Conservation (phyloP, 2,329 filamentous ascomycete genomes). For the Penicillium frequentans region DNA sequence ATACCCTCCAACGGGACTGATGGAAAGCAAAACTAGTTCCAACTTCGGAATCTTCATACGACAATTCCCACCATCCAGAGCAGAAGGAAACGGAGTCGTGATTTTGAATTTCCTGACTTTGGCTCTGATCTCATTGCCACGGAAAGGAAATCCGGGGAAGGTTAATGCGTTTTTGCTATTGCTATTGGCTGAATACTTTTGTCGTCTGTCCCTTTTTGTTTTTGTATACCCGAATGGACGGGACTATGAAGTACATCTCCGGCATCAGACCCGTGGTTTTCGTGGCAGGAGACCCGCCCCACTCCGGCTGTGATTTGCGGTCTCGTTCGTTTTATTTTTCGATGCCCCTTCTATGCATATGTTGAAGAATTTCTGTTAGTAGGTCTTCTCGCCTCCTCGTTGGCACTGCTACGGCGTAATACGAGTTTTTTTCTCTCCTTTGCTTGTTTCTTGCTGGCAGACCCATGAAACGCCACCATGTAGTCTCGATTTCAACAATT, state of each 20-base stretch:
- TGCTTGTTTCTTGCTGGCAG: neutral
- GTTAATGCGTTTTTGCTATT: neutral
- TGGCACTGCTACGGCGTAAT: conserved; percentile 18
- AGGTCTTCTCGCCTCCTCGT: conserved; percentile 9
- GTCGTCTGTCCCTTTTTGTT: conserved; percentile 2
- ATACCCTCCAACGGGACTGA: neutral
- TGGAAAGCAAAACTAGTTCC: neutral
- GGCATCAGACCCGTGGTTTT: neutral
- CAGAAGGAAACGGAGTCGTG: conserved; percentile 12
- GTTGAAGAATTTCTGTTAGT: conserved; percentile 1
- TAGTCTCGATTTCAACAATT: neutral
- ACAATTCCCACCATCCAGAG: conserved; percentile 64
- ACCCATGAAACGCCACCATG: neutral
- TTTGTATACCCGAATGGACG: conserved; percentile 9
- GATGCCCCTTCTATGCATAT: neutral
- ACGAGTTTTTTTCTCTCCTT: conserved; percentile 2
- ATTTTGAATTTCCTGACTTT: neutral
- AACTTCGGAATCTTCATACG: conserved; percentile 22
- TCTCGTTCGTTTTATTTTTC: neutral
- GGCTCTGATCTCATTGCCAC: neutral
- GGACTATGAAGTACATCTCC: neutral
- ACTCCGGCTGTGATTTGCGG: conserved; percentile 1
- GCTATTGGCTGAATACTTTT: neutral
- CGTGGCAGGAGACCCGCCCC: neutral
- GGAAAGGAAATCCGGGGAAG: neutral